A percentile compares a stretch with the other conserved stretches of the same genome.
Conservation (phyloP, 1,284 basidiomycete species). For the Ganoderma resinaceum region DNA sequence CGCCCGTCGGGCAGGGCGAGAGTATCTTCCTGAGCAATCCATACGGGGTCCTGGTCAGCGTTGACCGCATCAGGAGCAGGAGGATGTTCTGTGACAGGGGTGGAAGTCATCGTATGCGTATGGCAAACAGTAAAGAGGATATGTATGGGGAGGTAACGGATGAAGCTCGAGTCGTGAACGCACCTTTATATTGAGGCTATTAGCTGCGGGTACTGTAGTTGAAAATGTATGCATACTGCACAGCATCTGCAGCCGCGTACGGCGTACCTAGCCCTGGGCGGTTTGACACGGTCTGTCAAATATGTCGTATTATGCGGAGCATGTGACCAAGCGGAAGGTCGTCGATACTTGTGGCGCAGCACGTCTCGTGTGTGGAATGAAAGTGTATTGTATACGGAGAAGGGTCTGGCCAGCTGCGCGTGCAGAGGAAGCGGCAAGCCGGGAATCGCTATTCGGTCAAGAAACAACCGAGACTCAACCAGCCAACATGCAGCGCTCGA, state of each 20-base stretch:
- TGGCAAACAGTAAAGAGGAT: neutral
- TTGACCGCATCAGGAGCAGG: neutral
- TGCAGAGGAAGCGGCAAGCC: neutral
- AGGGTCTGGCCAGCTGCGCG: neutral
- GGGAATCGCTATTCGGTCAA: neutral
- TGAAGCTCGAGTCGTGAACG: neutral
- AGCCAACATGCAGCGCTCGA: neutral
- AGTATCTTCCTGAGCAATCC: conserved; percentile 43
- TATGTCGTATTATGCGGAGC: neutral
- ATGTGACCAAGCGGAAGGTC: neutral
- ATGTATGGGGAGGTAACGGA: neutral
- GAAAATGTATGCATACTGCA: neutral
- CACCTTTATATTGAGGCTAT: neutral
- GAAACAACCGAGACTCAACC: neutral
- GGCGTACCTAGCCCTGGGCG: neutral
- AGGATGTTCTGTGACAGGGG: neutral
- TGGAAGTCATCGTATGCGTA: neutral
- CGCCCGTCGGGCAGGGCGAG: conserved; percentile 53
- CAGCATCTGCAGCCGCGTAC: neutral
- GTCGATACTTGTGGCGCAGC: neutral
- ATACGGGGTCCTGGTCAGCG: neutral
- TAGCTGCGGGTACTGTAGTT: neutral
- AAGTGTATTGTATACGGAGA: neutral
- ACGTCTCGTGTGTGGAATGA: neutral
- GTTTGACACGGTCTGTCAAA: neutral